Percentiles rank a stretch among this genome's conserved stretches.
Conservation (phyloP, 768 basidiomycete species). For the Strobilomyces dryophilus region DNA sequence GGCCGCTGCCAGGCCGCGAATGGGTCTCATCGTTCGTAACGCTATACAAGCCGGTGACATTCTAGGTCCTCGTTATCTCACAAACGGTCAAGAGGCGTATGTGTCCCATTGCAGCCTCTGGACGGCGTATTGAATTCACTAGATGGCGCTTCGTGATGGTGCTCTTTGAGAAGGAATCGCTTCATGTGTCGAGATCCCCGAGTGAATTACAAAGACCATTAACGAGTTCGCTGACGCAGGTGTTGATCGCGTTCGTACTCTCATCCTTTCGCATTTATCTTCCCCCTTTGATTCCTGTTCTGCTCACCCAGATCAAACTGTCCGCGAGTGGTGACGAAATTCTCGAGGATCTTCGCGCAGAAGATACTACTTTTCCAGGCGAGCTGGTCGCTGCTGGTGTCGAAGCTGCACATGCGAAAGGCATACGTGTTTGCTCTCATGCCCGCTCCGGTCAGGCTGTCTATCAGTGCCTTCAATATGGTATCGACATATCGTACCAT, state of each 20-base stretch:
- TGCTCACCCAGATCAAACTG: conserved; percentile 27
- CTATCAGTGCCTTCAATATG: conserved; percentile 34
- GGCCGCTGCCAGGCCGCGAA: conserved; percentile 31
- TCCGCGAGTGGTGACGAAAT: conserved; percentile 38
- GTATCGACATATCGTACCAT: conserved; percentile 32
- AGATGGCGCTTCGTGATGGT: conserved; percentile 32
- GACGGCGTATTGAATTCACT: neutral
- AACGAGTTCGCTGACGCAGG: conserved; percentile 24
- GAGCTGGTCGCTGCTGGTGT: conserved; percentile 31
- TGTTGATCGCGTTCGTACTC: conserved; percentile 17
- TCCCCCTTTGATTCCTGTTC: neutral
- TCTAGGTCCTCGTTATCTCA: conserved; percentile 34
- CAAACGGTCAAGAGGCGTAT: conserved; percentile 33
- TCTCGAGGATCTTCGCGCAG: conserved; percentile 32
- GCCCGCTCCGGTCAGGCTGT: conserved; percentile 33
- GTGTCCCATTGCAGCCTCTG: neutral
- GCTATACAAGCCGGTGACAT: conserved; percentile 34
- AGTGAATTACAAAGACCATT: conserved; percentile 27
- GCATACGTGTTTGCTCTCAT: conserved; percentile 36
- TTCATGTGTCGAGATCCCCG: conserved; percentile 24
- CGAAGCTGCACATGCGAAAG: conserved; percentile 32
- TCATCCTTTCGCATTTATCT: neutral
- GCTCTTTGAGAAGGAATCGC: conserved; percentile 32
- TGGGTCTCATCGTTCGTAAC: conserved; percentile 32
- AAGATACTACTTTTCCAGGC: conserved; percentile 33